These are phyloP conservation scores for Pharnaceum exiguum DNA, from an alignment of 148 eudicot genomes.

Conservation along the genomic window DNA sequence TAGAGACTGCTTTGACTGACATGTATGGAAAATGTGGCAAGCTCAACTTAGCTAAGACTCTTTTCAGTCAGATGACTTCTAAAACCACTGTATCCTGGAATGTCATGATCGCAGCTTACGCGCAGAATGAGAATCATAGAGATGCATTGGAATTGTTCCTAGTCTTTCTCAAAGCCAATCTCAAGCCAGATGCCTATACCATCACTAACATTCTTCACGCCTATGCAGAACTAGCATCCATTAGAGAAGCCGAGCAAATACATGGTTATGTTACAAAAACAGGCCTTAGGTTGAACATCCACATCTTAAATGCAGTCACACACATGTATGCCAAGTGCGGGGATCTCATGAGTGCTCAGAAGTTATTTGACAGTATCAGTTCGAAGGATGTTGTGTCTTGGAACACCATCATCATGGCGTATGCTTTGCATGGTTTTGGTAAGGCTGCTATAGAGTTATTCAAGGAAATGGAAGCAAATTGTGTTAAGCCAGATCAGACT, in stretches of 20 bases:
- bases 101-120: conserved; percentile 58
- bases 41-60: conserved; percentile 25
- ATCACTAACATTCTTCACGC: conserved; percentile 48
- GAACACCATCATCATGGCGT: conserved; percentile 76
- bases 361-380: conserved; percentile 36
- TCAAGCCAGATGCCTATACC: conserved; percentile 49
- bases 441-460: conserved; percentile 39
- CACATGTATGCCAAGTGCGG: conserved; percentile 78
- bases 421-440: conserved; percentile 65
- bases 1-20: conserved; percentile 56
- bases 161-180: conserved; percentile 20
- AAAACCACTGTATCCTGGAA: conserved; percentile 53
- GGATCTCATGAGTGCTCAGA: conserved; percentile 39
- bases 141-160: conserved; percentile 43
- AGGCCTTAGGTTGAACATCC: conserved; percentile 20
- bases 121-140: conserved; percentile 36
- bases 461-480: conserved; percentile 44
- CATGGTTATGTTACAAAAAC: conserved; percentile 37
- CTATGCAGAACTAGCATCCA: conserved; percentile 51
- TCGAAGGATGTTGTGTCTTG: conserved; percentile 63
- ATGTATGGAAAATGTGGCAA: conserved; percentile 58
- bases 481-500: conserved; percentile 49
- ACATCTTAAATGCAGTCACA: conserved; percentile 43
- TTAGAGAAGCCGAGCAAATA: conserved; percentile 59
- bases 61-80: conserved; percentile 31